A percentile compares a stretch with the other conserved stretches of the same genome.
phyloP scores from a whole-genome alignment of 164 flowering plant species.

The Kalanchoe fedtschenkoi region DNA sequence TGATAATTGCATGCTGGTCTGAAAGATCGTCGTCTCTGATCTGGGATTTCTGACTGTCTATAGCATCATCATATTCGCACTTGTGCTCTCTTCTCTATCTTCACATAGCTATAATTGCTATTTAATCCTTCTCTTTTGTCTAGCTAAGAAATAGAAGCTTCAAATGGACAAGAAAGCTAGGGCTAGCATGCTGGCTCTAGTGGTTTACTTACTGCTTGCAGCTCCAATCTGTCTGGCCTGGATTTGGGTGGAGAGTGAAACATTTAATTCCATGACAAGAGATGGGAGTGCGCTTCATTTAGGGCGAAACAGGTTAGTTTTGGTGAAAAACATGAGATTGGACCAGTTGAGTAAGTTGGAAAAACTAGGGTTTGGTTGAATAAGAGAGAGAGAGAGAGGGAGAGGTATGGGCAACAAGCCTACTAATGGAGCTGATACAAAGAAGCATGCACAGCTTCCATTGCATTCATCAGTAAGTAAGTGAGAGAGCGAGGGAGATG shows the following conservation, averaged over 20 bases:
- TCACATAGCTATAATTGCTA: not conserved
- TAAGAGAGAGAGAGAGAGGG: not conserved
- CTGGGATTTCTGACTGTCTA: not conserved
- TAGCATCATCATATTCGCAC: constrained; percentile 1
- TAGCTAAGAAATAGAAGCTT: not conserved
- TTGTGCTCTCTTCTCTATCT: not conserved
- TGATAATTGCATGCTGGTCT: constrained; percentile 3
- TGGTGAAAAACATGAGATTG: not conserved
- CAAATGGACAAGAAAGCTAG: not conserved
- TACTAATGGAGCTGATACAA: not conserved
- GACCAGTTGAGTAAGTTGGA: not conserved
- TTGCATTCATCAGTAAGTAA: too few relatives aligned
- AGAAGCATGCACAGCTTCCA: too few relatives aligned
- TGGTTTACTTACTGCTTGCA: not conserved
- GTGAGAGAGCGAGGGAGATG: not conserved
- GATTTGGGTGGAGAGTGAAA: not conserved
- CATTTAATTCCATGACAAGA: not conserved
- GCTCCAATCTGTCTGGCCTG: constrained; percentile 1
- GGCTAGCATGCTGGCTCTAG: not conserved
- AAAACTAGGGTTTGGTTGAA: constrained; percentile 1
- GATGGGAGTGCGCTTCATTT: not conserved
- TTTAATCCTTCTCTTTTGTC: not conserved
- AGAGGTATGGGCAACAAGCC: not conserved
- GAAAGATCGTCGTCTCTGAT: too few relatives aligned
- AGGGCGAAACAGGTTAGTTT: not conserved